Evolutionary conservation across 768 basidiomycete species (phyloP), one percentile per base, ranked within the genome.

Genomic region (Russula virescens): DNA sequence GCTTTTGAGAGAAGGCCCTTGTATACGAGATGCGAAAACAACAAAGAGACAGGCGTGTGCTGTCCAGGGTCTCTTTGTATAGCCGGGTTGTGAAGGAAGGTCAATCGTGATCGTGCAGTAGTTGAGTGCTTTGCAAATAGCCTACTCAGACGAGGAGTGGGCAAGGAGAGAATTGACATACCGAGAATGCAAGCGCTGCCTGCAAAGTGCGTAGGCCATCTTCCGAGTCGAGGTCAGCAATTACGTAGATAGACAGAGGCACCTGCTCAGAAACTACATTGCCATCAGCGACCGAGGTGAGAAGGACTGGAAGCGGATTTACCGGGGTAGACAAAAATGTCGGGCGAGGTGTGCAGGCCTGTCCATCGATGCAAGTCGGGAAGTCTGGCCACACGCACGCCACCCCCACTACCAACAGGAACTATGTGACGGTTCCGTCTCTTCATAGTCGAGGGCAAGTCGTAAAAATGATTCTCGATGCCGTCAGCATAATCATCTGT

Each of bases 391-490:
- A 91, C 75, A 28, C 76, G 77, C 13, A 90, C 70, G 42, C 76
- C 75, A 3, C 78, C 69, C 3, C 78, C 69, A 38, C 75, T 77
- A 16, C 74, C 74, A 9, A 76, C 69, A 0, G 87, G 84, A 68
- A 85, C 83, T 58, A 98, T 85, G 70, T 89, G 83, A 28, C 74
- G 77, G 73, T 93, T 98, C n/a, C 97, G 76, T 13, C 87, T 80
- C 59, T 79, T 76, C 46, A 78, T 78, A 0, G 91, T 85, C 0
- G 82, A 83, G 0, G 94, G 90, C 7, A 94, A 80, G 68, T 96
- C 92, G 70, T 96, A 98, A 76, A 98, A 98, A 75, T 90, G 94
- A 16, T 80, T 87, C 34, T 82, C 74, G 58, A 91, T 80, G 35
- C 79, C 77, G 7, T 75, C 75, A 9, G 73, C 73, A 45, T 79